Conservation (phyloP, 108 stramenopile genomes). For the Asterionellopsis glacialis region DNA sequence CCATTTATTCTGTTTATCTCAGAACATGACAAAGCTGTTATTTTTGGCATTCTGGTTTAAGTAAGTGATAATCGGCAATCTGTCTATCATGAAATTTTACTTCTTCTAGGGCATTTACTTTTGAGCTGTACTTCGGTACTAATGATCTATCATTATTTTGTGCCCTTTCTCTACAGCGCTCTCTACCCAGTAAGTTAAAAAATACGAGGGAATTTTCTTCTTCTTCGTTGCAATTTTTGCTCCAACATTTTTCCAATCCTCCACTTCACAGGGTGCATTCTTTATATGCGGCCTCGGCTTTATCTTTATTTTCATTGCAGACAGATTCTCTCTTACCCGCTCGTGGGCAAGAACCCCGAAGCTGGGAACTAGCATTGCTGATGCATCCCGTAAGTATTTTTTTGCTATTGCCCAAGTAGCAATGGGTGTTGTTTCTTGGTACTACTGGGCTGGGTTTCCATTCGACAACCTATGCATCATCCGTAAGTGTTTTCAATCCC, state of each 20-base stretch:
- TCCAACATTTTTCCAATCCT: slow-evolving; percentile 48
- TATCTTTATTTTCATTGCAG: slow-evolving; percentile 60
- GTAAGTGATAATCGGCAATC: too few relatives aligned
- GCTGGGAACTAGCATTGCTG: slow-evolving; percentile 55
- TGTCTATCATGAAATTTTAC: too few relatives aligned
- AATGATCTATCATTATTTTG: too few relatives aligned
- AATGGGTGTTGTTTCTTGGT: slow-evolving; percentile 69
- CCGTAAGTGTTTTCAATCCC: background rate
- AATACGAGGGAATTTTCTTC: slow-evolving; percentile 25
- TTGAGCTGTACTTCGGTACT: too few relatives aligned
- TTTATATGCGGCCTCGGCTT: slow-evolving; percentile 69
- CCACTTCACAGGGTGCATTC: slow-evolving; percentile 70
- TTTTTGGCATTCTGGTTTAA: slow-evolving; percentile 72
- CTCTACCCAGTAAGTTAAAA: slow-evolving; percentile 24
- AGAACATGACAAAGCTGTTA: slow-evolving; percentile 8
- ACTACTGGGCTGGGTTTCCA: slow-evolving; percentile 78
- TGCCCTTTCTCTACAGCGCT: slow-evolving; percentile 56
- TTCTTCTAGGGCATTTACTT: too few relatives aligned
- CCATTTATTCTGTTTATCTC: slow-evolving; percentile 2
- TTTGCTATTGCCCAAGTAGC: slow-evolving; percentile 55
- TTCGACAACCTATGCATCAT: slow-evolving; percentile 77
- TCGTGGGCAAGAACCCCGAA: slow-evolving; percentile 74
- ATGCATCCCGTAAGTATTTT: slow-evolving; percentile 69
- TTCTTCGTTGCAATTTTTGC: slow-evolving; percentile 50
- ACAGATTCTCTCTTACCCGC: slow-evolving; percentile 71